Evolutionary conservation across 2,329 filamentous ascomycete species (phyloP), one percentile per base, ranked within the genome.

Genomic region (Venturiaceae sp.): DNA sequence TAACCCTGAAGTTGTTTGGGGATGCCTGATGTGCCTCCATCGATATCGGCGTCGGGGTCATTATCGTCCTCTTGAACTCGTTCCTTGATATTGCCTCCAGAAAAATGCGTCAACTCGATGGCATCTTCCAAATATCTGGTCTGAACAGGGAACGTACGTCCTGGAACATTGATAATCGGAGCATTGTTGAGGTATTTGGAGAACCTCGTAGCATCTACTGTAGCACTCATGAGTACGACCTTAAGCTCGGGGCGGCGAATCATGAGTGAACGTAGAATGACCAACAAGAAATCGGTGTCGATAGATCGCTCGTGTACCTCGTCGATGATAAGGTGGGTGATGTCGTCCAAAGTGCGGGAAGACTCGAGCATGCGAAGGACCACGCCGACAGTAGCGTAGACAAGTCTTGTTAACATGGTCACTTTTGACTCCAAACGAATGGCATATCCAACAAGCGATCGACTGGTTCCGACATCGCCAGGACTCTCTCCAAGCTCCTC

Each of bases 301-400:
- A 99, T 97, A 13, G 66, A 89, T 62, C 92, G 85, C 71, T 99
- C 94, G 68, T 99, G 94, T 2, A 97, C 92, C 72, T 99, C 94
- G 67, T 99, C 94, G n/a, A 99, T 84, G 50, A 99, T 85, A 60
- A 99, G 76, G 74, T 97, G 94, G 0, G 92, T 96, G 56, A 99
- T 86, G 63, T 96, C 92, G 59, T 84, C 82, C 46, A 99, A 81
- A 58, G 95, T 88, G 63, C 90, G 88, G 0, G 90, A 88, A 8
- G 87, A 86, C 71, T 99, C 94, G 14, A 99, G 79, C 92, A 99
- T 97, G 30, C 94, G 85, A 79, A 99, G 89, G n/a, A 99, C 90
- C 60, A 99, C 95, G 75, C 94, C 84, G 47, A 84, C 83, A 26
- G 83, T 96, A 57, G 94, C 94, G 72, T 91, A 99, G 5, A 97